These are phyloP conservation scores for Myriosclerotinia duriaeana DNA, from an alignment of 2,329 filamentous ascomycete species.

Conservation along the genomic window DNA sequence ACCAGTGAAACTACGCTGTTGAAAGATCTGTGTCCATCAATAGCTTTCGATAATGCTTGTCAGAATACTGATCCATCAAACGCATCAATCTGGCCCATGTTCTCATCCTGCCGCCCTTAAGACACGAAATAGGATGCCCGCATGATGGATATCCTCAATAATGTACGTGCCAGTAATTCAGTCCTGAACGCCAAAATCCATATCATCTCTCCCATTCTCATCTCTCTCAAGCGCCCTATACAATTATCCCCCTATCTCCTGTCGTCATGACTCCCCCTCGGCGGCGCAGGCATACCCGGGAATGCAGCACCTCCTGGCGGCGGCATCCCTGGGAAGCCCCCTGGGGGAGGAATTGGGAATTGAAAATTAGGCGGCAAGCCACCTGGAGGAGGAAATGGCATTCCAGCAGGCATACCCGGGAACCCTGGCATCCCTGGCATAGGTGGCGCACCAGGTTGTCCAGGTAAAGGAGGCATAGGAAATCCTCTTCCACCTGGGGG, in stretches of 20 bases:
- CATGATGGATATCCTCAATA: neutral
- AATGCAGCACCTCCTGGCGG: conserved; percentile 18
- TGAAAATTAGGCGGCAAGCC: conserved; percentile 55
- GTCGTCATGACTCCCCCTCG: conserved; percentile 21
- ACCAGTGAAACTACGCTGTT: neutral
- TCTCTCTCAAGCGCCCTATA: neutral
- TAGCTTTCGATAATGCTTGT: neutral
- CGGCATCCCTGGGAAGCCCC: conserved; percentile 32
- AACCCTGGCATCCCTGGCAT: conserved; percentile 28
- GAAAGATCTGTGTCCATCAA: neutral
- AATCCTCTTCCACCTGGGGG: conserved; percentile 36
- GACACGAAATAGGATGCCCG: neutral
- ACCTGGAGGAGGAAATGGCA: conserved; percentile 48
- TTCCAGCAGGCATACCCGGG: conserved; percentile 42
- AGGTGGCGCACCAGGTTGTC: conserved; percentile 28
- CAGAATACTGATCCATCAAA: neutral
- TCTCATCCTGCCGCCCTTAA: neutral
- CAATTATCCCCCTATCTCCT: conserved; percentile 21
- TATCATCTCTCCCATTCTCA: conserved; percentile 12
- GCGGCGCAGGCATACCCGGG: conserved; percentile 16
- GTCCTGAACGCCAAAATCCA: conserved; percentile 10
- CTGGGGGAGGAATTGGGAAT: conserved; percentile 43
- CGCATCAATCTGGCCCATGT: neutral
- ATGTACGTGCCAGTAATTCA: conserved; percentile 11
- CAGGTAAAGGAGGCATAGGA: conserved; percentile 35